Evolutionary conservation across 139 green algal genomes (phyloP).

Genomic region (Penium margaritaceum): DNA sequence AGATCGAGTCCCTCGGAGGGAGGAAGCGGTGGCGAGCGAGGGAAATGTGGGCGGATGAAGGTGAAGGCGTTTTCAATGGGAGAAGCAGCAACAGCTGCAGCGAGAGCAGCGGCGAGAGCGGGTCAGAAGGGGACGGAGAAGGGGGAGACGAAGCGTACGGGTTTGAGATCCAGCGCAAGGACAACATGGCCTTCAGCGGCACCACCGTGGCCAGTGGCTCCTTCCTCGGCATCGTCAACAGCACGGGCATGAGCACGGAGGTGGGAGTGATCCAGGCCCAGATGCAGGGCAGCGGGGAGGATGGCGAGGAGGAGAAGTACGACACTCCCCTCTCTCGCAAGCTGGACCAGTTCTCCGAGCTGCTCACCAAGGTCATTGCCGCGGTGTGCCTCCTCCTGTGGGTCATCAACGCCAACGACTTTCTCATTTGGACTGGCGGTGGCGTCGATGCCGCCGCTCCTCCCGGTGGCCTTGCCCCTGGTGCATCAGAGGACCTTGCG

Average conservation of each 20-base stretch:
- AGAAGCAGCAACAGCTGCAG: background rate
- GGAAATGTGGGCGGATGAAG: background rate
- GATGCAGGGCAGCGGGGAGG: conserved; percentile 57
- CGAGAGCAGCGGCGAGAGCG: background rate
- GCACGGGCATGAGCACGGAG: conserved; percentile 89
- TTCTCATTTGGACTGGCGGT: conserved; percentile 51
- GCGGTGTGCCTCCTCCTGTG: conserved; percentile 90
- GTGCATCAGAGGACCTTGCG: background rate
- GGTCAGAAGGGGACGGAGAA: background rate
- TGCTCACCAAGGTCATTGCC: conserved; percentile 89
- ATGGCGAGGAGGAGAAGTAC: conserved; percentile 73
- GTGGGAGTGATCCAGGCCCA: conserved; percentile 89
- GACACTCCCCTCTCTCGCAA: conserved; percentile 96
- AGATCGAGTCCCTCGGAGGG: background rate
- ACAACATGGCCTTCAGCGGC: conserved; percentile 89
- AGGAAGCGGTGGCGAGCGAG: background rate
- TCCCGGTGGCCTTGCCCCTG: background rate
- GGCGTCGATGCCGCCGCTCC: background rate
- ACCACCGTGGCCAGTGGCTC: conserved; percentile 81
- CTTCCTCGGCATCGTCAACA: conserved; percentile 67
- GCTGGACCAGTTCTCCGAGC: conserved; percentile 90
- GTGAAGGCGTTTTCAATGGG: background rate
- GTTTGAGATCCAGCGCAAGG: conserved; percentile 68
- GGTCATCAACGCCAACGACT: conserved; percentile 96
- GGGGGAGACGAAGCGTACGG: background rate